Conservation (phyloP, 2,329 filamentous ascomycete genomes). For the Ophiostoma montium region DNA sequence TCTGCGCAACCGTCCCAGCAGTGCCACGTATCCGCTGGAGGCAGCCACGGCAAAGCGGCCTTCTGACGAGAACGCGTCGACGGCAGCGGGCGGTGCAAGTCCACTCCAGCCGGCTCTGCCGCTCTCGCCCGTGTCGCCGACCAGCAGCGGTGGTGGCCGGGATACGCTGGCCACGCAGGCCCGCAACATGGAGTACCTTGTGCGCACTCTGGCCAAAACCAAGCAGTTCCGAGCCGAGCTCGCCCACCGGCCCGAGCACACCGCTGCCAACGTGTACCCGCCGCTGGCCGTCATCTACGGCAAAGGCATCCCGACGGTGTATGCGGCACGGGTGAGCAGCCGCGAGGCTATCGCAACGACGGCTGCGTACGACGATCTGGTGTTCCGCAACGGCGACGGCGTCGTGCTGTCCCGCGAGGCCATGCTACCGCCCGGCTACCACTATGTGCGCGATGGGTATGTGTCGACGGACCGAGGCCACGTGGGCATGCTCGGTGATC, state of each 20-base stretch:
- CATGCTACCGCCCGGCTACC: slow-evolving; percentile 72
- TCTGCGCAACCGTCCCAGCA: slow-evolving; percentile 20
- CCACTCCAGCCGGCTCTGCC: not conserved
- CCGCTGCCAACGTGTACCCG: slow-evolving; percentile 59
- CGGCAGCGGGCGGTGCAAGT: too few species aligned
- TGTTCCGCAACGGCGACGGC: slow-evolving; percentile 78
- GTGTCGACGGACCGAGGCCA: slow-evolving; percentile 75
- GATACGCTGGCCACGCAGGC: slow-evolving; percentile 18
- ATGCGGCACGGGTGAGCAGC: slow-evolving; percentile 59
- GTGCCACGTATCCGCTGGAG: slow-evolving; percentile 13
- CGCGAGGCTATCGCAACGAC: slow-evolving; percentile 59
- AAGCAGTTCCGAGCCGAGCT: slow-evolving; percentile 66
- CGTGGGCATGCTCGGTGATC: slow-evolving; percentile 72
- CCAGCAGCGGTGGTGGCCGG: not conserved
- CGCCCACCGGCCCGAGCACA: slow-evolving; percentile 43
- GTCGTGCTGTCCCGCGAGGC: slow-evolving; percentile 76
- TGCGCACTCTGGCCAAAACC: slow-evolving; percentile 56
- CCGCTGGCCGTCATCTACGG: slow-evolving; percentile 74
- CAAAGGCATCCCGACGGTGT: slow-evolving; percentile 75
- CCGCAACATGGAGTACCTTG: slow-evolving; percentile 49
- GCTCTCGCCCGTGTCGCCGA: not conserved
- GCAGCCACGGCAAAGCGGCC: not conserved
- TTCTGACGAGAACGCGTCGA: not conserved
- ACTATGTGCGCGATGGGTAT: slow-evolving; percentile 55
- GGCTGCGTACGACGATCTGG: slow-evolving; percentile 74